Evolutionary conservation across 352 stramenopile species (phyloP).

Genomic region (Phytophthora pluvialis): DNA sequence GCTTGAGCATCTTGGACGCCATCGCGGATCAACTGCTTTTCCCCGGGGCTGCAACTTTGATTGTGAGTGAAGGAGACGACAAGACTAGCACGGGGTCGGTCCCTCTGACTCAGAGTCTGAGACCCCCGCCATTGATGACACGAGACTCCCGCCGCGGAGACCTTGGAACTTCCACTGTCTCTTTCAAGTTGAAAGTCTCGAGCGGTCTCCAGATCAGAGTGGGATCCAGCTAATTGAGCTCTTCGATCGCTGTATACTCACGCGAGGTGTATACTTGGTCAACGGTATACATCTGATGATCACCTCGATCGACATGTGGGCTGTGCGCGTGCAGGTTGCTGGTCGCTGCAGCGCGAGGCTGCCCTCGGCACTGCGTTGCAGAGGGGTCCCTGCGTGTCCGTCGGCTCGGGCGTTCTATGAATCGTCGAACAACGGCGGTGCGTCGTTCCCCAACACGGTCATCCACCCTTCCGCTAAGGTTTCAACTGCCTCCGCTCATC

Average conservation of each 20-base stretch:
- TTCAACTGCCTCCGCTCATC: background rate
- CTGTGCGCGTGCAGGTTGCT: constrained; percentile 5
- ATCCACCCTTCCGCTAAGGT: constrained; percentile 59
- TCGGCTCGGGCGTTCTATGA: constrained; percentile 14
- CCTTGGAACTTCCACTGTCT: background rate
- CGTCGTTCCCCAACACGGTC: constrained; percentile 36
- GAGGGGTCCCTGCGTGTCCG: background rate
- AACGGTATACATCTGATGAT: background rate
- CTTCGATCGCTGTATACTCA: background rate
- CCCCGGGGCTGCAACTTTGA: constrained; percentile 3
- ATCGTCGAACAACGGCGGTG: constrained; percentile 3
- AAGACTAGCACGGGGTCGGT: too few relatives aligned
- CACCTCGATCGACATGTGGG: background rate
- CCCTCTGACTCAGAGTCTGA: too few relatives aligned
- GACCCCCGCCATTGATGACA: background rate
- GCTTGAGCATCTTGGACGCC: constrained; percentile 36
- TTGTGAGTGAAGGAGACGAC: background rate
- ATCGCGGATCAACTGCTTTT: constrained; percentile 6
- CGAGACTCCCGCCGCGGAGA: constrained; percentile 7
- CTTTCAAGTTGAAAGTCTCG: too few relatives aligned
- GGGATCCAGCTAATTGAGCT: background rate
- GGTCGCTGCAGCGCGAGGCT: background rate
- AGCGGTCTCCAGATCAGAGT: constrained; percentile 5
- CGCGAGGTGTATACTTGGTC: background rate
- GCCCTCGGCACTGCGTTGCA: background rate